Base-by-base conservation (phyloP, 1,284 basidiomycete species). In the Ganoderma resinaceum region DNA sequence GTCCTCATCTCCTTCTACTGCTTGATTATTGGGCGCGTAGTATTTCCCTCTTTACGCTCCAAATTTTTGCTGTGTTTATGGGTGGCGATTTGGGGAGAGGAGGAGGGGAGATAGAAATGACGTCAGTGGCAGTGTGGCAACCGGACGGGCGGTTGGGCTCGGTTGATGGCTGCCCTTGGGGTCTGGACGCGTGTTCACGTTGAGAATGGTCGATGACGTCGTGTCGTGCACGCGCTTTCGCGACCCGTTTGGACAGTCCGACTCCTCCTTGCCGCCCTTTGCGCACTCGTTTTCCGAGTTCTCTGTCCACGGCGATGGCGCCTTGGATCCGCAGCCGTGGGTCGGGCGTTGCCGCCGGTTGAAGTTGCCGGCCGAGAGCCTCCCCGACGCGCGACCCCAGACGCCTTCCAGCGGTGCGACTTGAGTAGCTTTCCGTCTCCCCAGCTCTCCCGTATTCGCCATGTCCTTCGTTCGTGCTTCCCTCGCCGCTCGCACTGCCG, bases 391-490 rank as follows among this genome's bases (percentile, higher is more conserved):
- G 57, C 62, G 31, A 35, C 35, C 35, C 35, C 35, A 9, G 35
- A n/a, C 18, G 42, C 20, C 42, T 43, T 43, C 4, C 18, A 43
- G 35, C 4, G 9, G 35, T 9, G 35, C 35, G 35, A 35, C 35
- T 35, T 9, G 0, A 9, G 35, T 9, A 35, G 42, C 40, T 40
- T 14, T 14, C 9, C 14, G 20, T n/a, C n/a, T 3, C 20, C 20
- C 1, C 46, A 29, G 38, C 8, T 18, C 0, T 38, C 20, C 23
- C 33, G 33, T 55, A 63, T 23, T 61, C 59, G 61, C 70, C 73
- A 79, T 79, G 78, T 79, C 78, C 23, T 76, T 79, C 65, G 38
- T 77, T 18, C 72, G 78, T 60, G 75, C 77, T 37, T 72, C 76
- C 23, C 62, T 75, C 66, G 59, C 73, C 43, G 72, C 77, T 6